Percentiles rank a stretch among this genome's conserved stretches.
These are phyloP conservation scores for Cyclotella distinguenda DNA, from an alignment of 108 stramenopile genomes.

Conservation along the genomic window DNA sequence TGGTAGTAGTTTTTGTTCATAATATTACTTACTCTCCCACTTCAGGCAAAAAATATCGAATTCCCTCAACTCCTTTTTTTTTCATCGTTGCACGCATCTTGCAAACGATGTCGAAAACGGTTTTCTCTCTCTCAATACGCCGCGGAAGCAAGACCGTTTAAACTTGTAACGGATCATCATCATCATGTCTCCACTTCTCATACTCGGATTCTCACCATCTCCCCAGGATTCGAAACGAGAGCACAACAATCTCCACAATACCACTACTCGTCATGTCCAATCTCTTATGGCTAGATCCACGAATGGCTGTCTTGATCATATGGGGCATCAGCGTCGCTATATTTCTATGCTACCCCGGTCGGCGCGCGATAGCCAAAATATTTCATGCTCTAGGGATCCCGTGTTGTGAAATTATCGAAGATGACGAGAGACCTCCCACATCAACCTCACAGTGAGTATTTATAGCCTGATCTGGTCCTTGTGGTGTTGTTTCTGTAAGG, in stretches of 20 bases:
- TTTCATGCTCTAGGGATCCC: slow-evolving; percentile 9
- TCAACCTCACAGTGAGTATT: slow-evolving; percentile 9
- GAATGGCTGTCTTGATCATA: slow-evolving; percentile 10
- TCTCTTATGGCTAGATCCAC: slow-evolving; percentile 8
- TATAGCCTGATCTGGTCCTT: background rate
- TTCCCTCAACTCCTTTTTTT: too few species aligned
- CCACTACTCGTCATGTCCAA: background rate
- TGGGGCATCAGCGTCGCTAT: slow-evolving; percentile 9
- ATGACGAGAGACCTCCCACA: background rate
- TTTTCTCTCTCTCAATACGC: too few species aligned
- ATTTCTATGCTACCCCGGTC: slow-evolving; percentile 11
- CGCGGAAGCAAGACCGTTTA: too few species aligned
- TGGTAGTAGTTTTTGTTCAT: too few species aligned
- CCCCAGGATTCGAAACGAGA: background rate
- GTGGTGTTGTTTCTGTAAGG: background rate
- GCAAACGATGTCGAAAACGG: too few species aligned
- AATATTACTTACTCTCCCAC: too few species aligned
- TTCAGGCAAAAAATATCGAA: too few species aligned
- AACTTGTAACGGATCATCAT: too few species aligned
- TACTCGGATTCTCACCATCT: background rate
- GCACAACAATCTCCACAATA: background rate
- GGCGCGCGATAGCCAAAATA: background rate
- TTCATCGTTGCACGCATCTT: too few species aligned
- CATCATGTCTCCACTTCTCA: background rate
- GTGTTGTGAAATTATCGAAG: background rate